Evolutionary conservation across 163 green algal species (phyloP).

Genomic region (Volvox carteri): DNA sequence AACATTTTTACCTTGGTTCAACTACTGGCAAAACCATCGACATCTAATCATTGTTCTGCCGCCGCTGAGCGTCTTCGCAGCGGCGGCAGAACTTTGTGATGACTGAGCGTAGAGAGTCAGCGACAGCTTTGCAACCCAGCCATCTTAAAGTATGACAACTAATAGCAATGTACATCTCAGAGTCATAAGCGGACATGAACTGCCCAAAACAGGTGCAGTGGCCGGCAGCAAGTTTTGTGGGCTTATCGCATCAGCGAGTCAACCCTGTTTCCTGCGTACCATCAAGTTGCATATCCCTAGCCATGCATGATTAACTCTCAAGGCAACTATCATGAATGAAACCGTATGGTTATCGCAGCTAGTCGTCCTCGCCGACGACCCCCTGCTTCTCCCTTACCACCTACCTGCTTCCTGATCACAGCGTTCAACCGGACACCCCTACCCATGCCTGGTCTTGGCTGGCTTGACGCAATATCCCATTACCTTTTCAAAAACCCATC

Average conservation of each 20-base stretch:
- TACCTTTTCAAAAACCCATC: too few relatives aligned
- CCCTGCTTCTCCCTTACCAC: background rate
- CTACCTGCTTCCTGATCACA: too few relatives aligned
- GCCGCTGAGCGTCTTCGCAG: background rate
- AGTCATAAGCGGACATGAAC: constrained; percentile 28
- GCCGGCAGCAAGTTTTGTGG: background rate
- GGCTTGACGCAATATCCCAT: too few relatives aligned
- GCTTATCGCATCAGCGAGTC: background rate
- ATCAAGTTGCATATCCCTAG: too few relatives aligned
- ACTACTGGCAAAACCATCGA: background rate
- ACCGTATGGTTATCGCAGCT: too few relatives aligned
- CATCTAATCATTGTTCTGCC: background rate
- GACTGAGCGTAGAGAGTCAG: background rate
- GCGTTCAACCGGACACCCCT: too few relatives aligned
- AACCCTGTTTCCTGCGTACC: too few relatives aligned
- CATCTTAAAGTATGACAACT: background rate
- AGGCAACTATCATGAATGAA: too few relatives aligned
- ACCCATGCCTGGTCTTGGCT: too few relatives aligned
- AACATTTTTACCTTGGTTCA: too few relatives aligned
- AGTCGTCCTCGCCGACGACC: background rate
- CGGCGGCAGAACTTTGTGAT: constrained; percentile 8
- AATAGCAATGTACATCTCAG: constrained; percentile 25
- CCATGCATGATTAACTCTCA: too few relatives aligned
- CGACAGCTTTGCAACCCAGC: background rate
- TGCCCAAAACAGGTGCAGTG: constrained; percentile 48